phyloP scores from a whole-genome alignment of 2,329 filamentous ascomycete species.

The Hysterium pulicare region DNA sequence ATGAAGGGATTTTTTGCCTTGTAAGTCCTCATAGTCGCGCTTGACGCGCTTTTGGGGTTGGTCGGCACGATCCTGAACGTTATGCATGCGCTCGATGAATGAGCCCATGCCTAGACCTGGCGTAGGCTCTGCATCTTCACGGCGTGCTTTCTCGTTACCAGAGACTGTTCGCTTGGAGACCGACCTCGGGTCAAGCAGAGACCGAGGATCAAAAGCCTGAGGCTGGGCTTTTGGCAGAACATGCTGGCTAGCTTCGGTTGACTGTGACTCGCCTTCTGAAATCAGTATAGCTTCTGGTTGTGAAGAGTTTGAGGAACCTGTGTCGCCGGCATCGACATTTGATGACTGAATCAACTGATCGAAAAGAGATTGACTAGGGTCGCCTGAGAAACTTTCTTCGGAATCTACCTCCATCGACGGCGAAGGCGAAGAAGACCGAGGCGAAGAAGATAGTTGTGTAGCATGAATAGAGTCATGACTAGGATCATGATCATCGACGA shows the following conservation, averaged over 20 bases:
- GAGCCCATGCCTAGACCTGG: constrained; percentile 47
- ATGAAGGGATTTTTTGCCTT: constrained; percentile 17
- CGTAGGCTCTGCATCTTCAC: constrained; percentile 11
- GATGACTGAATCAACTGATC: too few relatives aligned
- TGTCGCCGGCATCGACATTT: background rate
- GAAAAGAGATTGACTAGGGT: too few relatives aligned
- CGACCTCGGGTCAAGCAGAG: constrained; percentile 34
- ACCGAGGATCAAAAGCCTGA: constrained; percentile 23
- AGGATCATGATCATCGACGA: too few relatives aligned
- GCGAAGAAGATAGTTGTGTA: background rate
- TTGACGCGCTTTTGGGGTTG: constrained; percentile 45
- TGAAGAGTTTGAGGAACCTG: background rate
- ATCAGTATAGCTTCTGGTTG: background rate
- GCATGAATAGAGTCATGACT: too few relatives aligned
- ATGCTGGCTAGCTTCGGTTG: background rate
- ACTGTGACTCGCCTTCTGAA: background rate
- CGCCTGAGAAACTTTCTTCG: too few relatives aligned
- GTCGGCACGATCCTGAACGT: constrained; percentile 64
- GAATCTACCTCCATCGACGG: too few relatives aligned
- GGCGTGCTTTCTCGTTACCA: constrained; percentile 17
- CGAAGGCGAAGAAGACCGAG: background rate
- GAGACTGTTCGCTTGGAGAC: constrained; percentile 30
- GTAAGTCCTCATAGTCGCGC: constrained; percentile 19
- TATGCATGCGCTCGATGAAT: constrained; percentile 74
- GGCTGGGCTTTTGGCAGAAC: constrained; percentile 2